Evolutionary conservation across 129 eudicot species (phyloP), one percentile per base, ranked within the genome.

Genomic region (Erigeron canadensis): DNA sequence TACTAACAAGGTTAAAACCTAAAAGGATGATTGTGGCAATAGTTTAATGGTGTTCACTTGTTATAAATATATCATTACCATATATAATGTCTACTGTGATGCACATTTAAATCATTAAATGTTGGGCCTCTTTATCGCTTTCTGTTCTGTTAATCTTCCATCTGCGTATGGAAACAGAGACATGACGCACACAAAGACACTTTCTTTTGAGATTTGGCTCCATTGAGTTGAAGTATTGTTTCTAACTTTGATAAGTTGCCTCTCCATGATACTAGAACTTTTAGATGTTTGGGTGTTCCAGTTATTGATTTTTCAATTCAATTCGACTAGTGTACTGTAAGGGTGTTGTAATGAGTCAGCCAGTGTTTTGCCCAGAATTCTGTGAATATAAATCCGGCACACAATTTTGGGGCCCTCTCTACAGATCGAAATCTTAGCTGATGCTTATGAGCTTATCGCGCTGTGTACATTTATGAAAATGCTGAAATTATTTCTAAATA

Each of bases 201-300:
- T n/a, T 65, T 66, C n/a, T n/a, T 12, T 9, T 4, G 73, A 66
- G 22, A 66, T 34, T 55, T 54, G 59, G 40, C 55, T 42, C 73
- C 61, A 44, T 67, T 44, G 47, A 75, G 73, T 58, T 75, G 73
- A 66, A 66, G 39, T 67, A 18, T 18, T 38, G 48, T 13, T 54
- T 63, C 15, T 54, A 16, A 54, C 6, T 75, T 44, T 23, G 9
- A 28, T 23, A 23, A 23, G 34, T 28, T 28, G 0, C 34, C 34
- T 28, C 34, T 28, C 34, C 3, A 28, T 28, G 34, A 28, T 28
- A 28, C 34, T 28, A 28, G 34, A 3, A 3, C 34, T 28, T 28
- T 28, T 22, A 10, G 47, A 38, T 61, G 47, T 73, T 28, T 45
- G 21, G 18, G 43, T 23, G 54, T 23, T 58, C n/a, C 34, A 5